Conservation (phyloP, 257 asterid genomes). For the Salvia miltiorrhiza region DNA sequence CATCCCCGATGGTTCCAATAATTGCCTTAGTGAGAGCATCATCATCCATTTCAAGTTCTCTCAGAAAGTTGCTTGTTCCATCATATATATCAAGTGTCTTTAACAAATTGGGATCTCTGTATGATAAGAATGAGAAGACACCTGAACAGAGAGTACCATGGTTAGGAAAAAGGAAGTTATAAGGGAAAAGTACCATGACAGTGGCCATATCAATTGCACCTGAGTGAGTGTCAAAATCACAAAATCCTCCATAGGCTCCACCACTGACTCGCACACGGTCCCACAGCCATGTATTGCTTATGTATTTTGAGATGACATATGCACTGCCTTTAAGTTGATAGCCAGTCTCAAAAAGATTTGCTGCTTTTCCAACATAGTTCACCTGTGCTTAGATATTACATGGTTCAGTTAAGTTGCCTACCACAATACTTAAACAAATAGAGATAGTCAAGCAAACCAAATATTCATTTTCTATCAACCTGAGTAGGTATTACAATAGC, state of each 20-base stretch:
- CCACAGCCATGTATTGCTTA: slow-evolving; percentile 94
- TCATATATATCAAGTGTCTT: slow-evolving; percentile 91
- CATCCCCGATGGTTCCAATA: slow-evolving; percentile 96
- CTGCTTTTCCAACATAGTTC: slow-evolving; percentile 98
- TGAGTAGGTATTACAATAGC: slow-evolving; percentile 96
- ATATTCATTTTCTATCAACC: slow-evolving; percentile 38
- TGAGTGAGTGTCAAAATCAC: slow-evolving; percentile 93
- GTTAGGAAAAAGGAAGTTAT: slow-evolving; percentile 12
- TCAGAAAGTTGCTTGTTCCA: slow-evolving; percentile 76
- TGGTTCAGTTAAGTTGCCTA: slow-evolving; percentile 8
- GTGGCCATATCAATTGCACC: slow-evolving; percentile 36
- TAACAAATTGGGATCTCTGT: slow-evolving; percentile 94
- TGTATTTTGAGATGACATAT: slow-evolving; percentile 79
- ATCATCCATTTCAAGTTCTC: slow-evolving; percentile 82
- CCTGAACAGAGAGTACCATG: slow-evolving; percentile 48
- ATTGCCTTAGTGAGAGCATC: slow-evolving; percentile 95
- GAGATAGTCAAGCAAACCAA: not conserved
- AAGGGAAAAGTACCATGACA: slow-evolving; percentile 5
- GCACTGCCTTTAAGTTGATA: slow-evolving; percentile 94
- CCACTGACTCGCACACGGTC: slow-evolving; percentile 99
- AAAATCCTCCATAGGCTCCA: slow-evolving; percentile 99
- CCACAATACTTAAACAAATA: not conserved
- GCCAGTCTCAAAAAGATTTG: slow-evolving; percentile 81
- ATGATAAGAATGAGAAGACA: slow-evolving; percentile 86
- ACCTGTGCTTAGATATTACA: slow-evolving; percentile 49